Evolutionary conservation across 1,284 basidiomycete species (phyloP).

Genomic region (Melampsora americana): DNA sequence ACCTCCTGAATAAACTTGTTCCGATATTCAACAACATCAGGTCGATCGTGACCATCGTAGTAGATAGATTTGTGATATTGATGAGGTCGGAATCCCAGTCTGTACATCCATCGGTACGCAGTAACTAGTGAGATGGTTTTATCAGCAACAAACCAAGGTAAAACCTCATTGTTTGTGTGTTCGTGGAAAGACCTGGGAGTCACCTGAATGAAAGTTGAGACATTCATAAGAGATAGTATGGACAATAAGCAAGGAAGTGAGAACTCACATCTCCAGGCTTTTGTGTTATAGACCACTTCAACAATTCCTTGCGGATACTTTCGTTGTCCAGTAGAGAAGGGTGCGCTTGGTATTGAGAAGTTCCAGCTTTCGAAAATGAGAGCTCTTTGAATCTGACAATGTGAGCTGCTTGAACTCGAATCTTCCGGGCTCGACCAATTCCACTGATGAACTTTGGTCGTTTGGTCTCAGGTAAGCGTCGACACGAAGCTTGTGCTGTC

Average conservation of each 20-base stretch:
- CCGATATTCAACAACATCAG: constrained; percentile 3
- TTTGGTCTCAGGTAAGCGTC: background rate
- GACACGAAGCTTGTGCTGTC: constrained; percentile 20
- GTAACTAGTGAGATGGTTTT: constrained; percentile 5
- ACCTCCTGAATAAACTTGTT: constrained; percentile 13
- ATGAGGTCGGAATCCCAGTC: constrained; percentile 4
- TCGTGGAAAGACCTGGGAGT: constrained; percentile 12
- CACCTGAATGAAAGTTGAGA: background rate
- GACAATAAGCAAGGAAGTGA: background rate
- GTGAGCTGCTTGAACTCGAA: constrained; percentile 16
- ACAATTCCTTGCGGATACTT: background rate
- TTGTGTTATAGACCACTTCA: constrained; percentile 15
- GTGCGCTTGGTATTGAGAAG: background rate
- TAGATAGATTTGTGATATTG: constrained; percentile 19
- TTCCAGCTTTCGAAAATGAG: background rate
- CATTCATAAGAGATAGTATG: background rate
- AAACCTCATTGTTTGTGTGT: background rate
- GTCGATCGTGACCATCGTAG: constrained; percentile 21
- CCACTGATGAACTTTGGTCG: background rate
- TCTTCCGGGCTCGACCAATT: constrained; percentile 6
- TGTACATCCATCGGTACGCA: constrained; percentile 12
- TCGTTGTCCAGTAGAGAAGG: constrained; percentile 14
- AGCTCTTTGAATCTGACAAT: background rate
- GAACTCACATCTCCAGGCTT: constrained; percentile 19
- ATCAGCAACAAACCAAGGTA: constrained; percentile 1